These are phyloP conservation scores for Astrocystis sublimbata DNA, from an alignment of 495 filamentous ascomycete genomes.

Conservation along the genomic window DNA sequence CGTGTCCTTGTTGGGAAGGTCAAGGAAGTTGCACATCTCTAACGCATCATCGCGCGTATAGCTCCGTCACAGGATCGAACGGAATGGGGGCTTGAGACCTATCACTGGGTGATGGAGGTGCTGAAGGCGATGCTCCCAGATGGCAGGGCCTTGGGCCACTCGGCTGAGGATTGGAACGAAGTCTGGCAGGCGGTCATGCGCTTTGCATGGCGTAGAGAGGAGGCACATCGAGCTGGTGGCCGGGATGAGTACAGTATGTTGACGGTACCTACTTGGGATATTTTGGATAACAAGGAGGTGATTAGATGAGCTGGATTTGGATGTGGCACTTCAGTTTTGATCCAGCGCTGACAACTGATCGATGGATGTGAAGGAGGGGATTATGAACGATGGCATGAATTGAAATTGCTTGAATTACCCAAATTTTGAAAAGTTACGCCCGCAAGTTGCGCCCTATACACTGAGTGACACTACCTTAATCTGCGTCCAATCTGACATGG, in stretches of 20 bases:
- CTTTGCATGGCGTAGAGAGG: neutral
- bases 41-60: neutral
- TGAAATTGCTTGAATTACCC: conserved; percentile 29
- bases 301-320: neutral
- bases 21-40: neutral
- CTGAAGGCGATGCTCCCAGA: neutral
- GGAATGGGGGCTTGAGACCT: neutral
- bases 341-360: too few relatives aligned
- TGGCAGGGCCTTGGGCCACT: neutral
- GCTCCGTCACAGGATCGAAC: neutral
- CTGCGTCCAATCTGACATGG: conserved; percentile 27
- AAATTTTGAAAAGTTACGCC: conserved; percentile 26
- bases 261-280: neutral
- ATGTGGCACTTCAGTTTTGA: conserved; percentile 42
- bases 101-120: neutral
- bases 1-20: neutral
- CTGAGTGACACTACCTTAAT: conserved; percentile 12
- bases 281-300: neutral
- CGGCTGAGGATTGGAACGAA: neutral
- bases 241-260: neutral
- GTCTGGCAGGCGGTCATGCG: neutral
- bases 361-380: neutral
- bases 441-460: neutral
- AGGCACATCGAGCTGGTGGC: neutral
- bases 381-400: neutral